Evolutionary conservation across 164 flowering plant species (phyloP), one percentile per base, ranked within the genome.

Genomic region (Dillenia turbinata): DNA sequence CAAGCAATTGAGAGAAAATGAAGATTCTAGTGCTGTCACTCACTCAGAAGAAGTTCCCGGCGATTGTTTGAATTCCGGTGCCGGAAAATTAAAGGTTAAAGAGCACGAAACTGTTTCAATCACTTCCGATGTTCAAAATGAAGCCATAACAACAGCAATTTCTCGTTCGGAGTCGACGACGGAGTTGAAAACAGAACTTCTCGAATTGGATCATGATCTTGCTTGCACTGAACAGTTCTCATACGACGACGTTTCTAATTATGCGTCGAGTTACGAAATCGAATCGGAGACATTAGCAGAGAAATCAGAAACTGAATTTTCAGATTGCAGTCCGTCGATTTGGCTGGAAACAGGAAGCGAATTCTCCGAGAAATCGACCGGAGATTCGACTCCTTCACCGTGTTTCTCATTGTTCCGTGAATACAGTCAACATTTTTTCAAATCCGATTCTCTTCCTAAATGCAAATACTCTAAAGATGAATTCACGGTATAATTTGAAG

Each of bases 321-420:
- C 85, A 4, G 88, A 87, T 10, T 75, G 67, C 62, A 54, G 78
- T 59, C 76, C 82, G 10, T 81, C 89, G 0, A n/a, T 75, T 10
- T 77, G 76, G 66, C 52, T 57, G 43, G 80, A 79, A 15, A 81
- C 96, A 16, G 85, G 81, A 40, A 79, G 81, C 63, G 79, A 82
- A n/a, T 85, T 86, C 64, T 87, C 94, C 3, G 86, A 88, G 69
- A 53, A 59, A 57, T 81, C 96, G 1, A n/a, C 1, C 9, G 75
- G 16, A 47, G 79, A 81, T 50, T 72, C 77, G 19, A 44, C 72
- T 75, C 81, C 74, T 16, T 82, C 98, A 8, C 75, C 69, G 14
- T 80, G 84, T 52, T 83, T 71, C 69, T 71, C 87, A 6, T 63
- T 85, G 65, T 68, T 89, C 61, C 71, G 69, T 17, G 79, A 85